Base-by-base conservation (phyloP, 257 asterid species). In the Marsdenia floribunda region DNA sequence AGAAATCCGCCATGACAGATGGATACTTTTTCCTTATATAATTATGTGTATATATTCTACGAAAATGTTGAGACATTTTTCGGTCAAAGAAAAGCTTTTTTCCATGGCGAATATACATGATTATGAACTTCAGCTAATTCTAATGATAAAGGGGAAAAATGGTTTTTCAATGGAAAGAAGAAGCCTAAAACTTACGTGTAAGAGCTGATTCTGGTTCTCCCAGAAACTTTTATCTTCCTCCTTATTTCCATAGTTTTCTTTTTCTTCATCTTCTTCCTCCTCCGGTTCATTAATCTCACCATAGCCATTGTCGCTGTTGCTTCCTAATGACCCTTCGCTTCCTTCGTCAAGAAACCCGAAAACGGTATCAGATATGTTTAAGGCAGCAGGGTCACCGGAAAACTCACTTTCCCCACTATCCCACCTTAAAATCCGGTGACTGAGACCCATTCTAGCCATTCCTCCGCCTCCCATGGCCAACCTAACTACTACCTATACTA, bases 321-420 rank as follows among this genome's bases (percentile, higher is more conserved):
- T 87, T 74, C 73, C 82, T 0, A 87, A 83, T 40, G 85, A 64
- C 14, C 88, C 86, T 73, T 84, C 88, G 22, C 75, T 83, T 61
- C 87, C 93, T 3, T 87, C 87, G 37, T 89, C 83, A 3, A 90
- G 81, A 75, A 94, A 94, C 72, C 90, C 91, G 57, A 94, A 90
- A 3, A 93, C 87, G 5, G 97, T 89, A 64, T 89, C 97, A 49
- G 96, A 85, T 3, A 94, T 80, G 74, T 87, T 88, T 26, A 93
- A 81, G 73, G 87, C 82, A 0, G 67, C 59, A 33, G 83, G 74
- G 1, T 90, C 93, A 57, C 74, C 91, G 77, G 93, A 55, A 76
- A 81, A 73, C 35, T 83, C 90, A 15, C 55, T 78, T 74, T 86
- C 96, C 40, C 79, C 73, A 60, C 81, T 50, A 46, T 83, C 85